These are phyloP conservation scores for Debaryomyces singareniensis DNA, from an alignment of 1,139 yeast species.

Conservation along the genomic window DNA sequence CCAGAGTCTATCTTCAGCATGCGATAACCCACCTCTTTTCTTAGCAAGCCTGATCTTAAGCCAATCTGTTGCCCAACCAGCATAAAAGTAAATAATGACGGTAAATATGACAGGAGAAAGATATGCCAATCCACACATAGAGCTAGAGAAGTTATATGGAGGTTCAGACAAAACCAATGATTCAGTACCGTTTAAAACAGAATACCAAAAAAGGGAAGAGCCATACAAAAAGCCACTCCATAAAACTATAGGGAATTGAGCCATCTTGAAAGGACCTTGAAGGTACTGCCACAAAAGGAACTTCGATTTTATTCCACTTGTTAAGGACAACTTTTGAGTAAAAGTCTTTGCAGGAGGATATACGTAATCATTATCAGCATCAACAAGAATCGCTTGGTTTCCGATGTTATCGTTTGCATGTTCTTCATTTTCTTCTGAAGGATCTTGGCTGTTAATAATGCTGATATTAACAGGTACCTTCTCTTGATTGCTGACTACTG, in stretches of 20 bases:
- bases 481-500: constrained; percentile 2
- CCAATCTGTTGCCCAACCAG: constrained; percentile 5
- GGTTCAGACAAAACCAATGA: constrained; percentile 32
- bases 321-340: constrained; percentile 24
- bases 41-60: constrained; percentile 15
- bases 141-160: constrained; percentile 35
- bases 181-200: constrained; percentile 43
- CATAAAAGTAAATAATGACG: constrained; percentile 3
- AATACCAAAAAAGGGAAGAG: constrained; percentile 37
- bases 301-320: constrained; percentile 21
- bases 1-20: constrained; percentile 25
- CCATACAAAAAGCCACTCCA: constrained; percentile 16
- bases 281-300: constrained; percentile 23
- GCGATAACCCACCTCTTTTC: constrained; percentile 20
- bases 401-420: constrained; percentile 2
- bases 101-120: constrained; percentile 21
- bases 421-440: neutral
- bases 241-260: constrained; percentile 13
- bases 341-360: constrained; percentile 17
- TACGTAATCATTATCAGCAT: constrained; percentile 1
- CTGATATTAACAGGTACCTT: constrained; percentile 1
- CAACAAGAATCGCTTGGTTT: constrained; percentile 3
- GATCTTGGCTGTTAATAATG: neutral
- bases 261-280: constrained; percentile 12
- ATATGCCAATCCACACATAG: constrained; percentile 37